Evolutionary conservation across 345 rosid species (phyloP).

Genomic region (Syzygium oleosum): DNA sequence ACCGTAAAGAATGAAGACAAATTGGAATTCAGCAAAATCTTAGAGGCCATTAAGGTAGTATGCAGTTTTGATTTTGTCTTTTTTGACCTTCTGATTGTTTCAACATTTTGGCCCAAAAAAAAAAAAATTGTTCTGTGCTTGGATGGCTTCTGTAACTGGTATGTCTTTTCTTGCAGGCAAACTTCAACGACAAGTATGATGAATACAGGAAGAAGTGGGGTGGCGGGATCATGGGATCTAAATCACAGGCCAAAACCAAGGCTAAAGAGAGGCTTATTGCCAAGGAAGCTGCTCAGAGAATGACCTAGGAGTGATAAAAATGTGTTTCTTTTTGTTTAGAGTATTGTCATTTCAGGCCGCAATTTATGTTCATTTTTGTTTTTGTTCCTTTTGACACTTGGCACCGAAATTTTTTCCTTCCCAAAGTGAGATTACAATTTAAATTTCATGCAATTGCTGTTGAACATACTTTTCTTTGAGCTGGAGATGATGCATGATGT

Average conservation of each 20-base stretch:
- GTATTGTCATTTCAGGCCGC: neutral
- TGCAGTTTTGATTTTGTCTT: neutral
- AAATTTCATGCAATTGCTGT: neutral
- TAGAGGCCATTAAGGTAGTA: constrained; percentile 75
- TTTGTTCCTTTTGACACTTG: neutral
- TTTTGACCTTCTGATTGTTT: neutral
- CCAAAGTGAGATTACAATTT: neutral
- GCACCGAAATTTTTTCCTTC: neutral
- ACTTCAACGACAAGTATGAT: constrained; percentile 65
- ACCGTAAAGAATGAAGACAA: constrained; percentile 73
- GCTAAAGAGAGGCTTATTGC: constrained; percentile 63
- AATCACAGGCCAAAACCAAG: constrained; percentile 71
- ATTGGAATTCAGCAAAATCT: constrained; percentile 60
- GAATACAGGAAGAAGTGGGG: constrained; percentile 83
- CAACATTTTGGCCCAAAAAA: neutral
- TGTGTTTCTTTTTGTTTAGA: neutral
- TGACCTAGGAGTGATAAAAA: constrained; percentile 18
- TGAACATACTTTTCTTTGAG: neutral
- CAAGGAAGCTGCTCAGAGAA: constrained; percentile 74
- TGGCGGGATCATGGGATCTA: constrained; percentile 87
- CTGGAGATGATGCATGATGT: neutral
- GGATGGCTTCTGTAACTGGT: neutral
- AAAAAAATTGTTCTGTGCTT: neutral
- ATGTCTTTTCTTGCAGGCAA: constrained; percentile 28
- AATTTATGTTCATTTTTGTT: neutral